These are phyloP conservation scores for Gentiana macrophylla DNA, from an alignment of 257 asterid species.

Conservation along the genomic window DNA sequence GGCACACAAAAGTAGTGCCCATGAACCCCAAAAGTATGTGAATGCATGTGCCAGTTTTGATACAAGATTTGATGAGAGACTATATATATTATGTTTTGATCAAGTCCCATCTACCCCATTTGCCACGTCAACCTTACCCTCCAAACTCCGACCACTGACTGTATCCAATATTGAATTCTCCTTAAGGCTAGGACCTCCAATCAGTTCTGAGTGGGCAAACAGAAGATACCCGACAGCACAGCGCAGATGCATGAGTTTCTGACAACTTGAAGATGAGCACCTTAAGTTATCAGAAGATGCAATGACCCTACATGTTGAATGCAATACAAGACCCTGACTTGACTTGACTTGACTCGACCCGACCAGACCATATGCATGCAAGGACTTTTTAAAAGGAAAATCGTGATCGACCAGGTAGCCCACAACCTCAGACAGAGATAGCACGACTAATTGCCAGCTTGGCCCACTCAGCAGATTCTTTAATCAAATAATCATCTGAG, in stretches of 20 bases:
- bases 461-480: conserved; percentile 98
- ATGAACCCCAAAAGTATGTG: conserved; percentile 15
- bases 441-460: conserved; percentile 86
- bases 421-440: conserved; percentile 56
- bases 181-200: conserved; percentile 12
- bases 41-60: conserved; percentile 11
- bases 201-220: conserved; percentile 16
- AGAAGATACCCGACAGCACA: conserved; percentile 32
- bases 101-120: conserved; percentile 19
- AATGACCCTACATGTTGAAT: conserved; percentile 49
- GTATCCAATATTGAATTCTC: not conserved
- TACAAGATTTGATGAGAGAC: conserved; percentile 5
- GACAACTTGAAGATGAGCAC: conserved; percentile 42
- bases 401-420: conserved; percentile 30
- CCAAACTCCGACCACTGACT: conserved; percentile 9
- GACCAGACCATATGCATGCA: conserved; percentile 85
- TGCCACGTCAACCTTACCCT: conserved; percentile 13
- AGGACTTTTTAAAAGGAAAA: conserved; percentile 30
- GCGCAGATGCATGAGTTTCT: conserved; percentile 71
- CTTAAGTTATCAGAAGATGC: conserved; percentile 48
- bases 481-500: conserved; percentile 80
- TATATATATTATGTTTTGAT: conserved; percentile 14
- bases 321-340: conserved; percentile 56
- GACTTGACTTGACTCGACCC: conserved; percentile 73
- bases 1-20: conserved; percentile 16